Conservation (phyloP, 805 yeast genomes). For the Candida patagonica region DNA sequence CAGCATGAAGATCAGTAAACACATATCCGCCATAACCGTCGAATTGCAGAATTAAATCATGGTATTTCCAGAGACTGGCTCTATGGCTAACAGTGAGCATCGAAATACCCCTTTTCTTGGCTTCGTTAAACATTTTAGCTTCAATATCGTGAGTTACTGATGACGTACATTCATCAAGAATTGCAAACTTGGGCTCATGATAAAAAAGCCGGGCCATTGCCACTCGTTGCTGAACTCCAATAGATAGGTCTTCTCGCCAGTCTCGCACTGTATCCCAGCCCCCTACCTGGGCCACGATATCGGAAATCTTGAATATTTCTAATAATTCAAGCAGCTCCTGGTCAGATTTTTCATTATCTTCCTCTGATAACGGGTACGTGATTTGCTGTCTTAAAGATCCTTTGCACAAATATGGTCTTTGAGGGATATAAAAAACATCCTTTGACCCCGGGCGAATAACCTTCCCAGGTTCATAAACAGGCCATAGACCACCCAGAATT, state of each 20-base stretch:
- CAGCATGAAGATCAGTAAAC: conserved; percentile 59
- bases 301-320: conserved; percentile 28
- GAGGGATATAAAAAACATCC: conserved; percentile 82
- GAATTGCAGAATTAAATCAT: conserved; percentile 69
- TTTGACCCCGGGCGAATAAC: conserved; percentile 56
- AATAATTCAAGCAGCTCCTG: conserved; percentile 28
- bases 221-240: conserved; percentile 86
- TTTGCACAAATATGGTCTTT: conserved; percentile 75
- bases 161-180: conserved; percentile 90
- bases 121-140: conserved; percentile 76
- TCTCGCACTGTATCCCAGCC: conserved; percentile 62
- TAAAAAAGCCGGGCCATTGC: conserved; percentile 91
- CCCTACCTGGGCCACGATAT: conserved; percentile 30
- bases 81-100: conserved; percentile 87
- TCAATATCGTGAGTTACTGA: conserved; percentile 90
- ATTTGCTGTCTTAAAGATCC: conserved; percentile 81
- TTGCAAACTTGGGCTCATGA: conserved; percentile 89
- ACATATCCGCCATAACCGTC: conserved; percentile 73
- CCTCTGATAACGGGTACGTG: conserved; percentile 71
- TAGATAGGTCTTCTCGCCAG: conserved; percentile 83
- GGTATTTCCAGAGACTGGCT: conserved; percentile 89
- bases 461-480: conserved; percentile 44
- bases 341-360: conserved; percentile 33
- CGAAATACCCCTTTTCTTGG: conserved; percentile 70
- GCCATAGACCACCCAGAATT: conserved; percentile 91